Conservation (phyloP, 306 rosid genomes). For the Corylus americana region DNA sequence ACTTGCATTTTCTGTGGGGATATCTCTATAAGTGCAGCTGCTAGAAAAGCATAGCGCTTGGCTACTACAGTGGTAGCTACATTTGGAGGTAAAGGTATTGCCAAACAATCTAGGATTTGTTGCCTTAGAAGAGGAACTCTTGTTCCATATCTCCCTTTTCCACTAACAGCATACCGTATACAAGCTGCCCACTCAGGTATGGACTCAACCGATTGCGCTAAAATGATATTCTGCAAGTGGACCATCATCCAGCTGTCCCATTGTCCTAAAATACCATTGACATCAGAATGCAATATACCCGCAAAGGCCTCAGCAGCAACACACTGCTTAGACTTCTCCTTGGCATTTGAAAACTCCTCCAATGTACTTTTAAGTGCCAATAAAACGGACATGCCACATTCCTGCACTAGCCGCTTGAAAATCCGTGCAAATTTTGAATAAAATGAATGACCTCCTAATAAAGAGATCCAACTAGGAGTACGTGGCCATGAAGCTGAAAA, state of each 20-base stretch:
- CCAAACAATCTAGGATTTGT: constrained; percentile 81
- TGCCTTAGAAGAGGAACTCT: constrained; percentile 87
- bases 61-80: constrained; percentile 86
- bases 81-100: constrained; percentile 74
- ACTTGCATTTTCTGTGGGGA: constrained; percentile 85
- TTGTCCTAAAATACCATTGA: constrained; percentile 69
- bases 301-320: constrained; percentile 99
- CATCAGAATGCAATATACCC: constrained; percentile 92
- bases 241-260: constrained; percentile 93
- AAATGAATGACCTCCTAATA: constrained; percentile 74
- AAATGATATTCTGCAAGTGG: constrained; percentile 79
- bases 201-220: constrained; percentile 87
- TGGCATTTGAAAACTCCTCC: constrained; percentile 79
- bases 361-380: constrained; percentile 72
- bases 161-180: constrained; percentile 91
- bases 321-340: constrained; percentile 97
- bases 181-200: constrained; percentile 98
- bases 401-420: constrained; percentile 91
- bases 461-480: constrained; percentile 92
- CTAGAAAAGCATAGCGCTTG: constrained; percentile 89
- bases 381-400: constrained; percentile 87
- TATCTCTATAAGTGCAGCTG: constrained; percentile 89
- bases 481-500: constrained; percentile 99
- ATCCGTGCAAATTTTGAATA: constrained; percentile 90
- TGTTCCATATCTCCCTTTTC: constrained; percentile 93